A percentile compares a stretch with the other conserved stretches of the same genome.
phyloP scores from a whole-genome alignment of 495 filamentous ascomycete species.

The Annulohypoxylon bovei region DNA sequence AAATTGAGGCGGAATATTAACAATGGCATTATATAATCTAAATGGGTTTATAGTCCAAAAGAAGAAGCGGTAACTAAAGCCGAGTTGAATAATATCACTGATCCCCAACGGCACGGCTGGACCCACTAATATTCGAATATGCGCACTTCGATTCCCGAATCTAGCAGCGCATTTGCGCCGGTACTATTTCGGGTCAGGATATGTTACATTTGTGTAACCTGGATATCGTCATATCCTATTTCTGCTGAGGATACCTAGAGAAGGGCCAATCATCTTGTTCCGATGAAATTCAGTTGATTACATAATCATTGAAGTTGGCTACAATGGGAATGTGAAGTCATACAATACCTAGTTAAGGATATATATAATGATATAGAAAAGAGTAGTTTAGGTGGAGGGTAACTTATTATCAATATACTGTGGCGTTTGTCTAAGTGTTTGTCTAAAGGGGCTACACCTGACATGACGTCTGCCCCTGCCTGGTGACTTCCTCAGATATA shows the following conservation, averaged over 20 bases:
- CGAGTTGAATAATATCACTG: background rate
- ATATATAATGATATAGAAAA: too few species aligned
- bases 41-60: background rate
- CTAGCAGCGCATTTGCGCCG: constrained; percentile 19
- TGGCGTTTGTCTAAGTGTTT: background rate
- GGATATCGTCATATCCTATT: background rate
- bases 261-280: background rate
- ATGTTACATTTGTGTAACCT: background rate
- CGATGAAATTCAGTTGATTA: background rate
- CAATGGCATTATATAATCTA: background rate
- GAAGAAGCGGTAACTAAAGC: background rate
- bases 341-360: too few species aligned
- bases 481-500: background rate
- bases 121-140: background rate
- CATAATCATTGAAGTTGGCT: background rate
- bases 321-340: background rate
- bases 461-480: background rate
- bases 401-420: background rate
- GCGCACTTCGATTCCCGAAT: background rate
- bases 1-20: background rate
- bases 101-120: background rate
- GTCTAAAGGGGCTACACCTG: background rate
- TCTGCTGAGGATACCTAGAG: too few species aligned
- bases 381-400: too few species aligned
- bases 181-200: background rate